A percentile compares a stretch with the other conserved stretches of the same genome.
Evolutionary conservation across 2,329 filamentous ascomycete genomes (phyloP).

Genomic region (Claviceps lovelessii): DNA sequence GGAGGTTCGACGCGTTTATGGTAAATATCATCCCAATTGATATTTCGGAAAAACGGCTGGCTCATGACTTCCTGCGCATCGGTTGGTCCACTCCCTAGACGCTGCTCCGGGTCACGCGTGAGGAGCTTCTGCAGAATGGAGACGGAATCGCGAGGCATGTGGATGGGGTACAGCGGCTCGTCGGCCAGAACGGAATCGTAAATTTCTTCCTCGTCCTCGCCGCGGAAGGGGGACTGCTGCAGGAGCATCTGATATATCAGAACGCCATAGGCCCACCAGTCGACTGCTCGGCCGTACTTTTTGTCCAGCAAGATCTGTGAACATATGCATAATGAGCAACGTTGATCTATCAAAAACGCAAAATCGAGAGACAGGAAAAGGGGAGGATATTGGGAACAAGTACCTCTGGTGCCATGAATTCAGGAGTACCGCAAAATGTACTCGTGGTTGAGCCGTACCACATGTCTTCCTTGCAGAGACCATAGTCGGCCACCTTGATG

Average conservation of each 20-base stretch:
- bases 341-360: neutral
- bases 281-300: slow-evolving; percentile 92
- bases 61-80: slow-evolving; percentile 98
- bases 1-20: slow-evolving; percentile 83
- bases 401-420: slow-evolving; percentile 98
- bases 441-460: slow-evolving; percentile 96
- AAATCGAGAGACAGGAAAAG: neutral
- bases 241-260: slow-evolving; percentile 99
- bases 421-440: slow-evolving; percentile 98
- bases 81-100: slow-evolving; percentile 84
- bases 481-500: slow-evolving; percentile 97
- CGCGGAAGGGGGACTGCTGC: slow-evolving; percentile 95
- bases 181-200: slow-evolving; percentile 97
- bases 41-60: slow-evolving; percentile 93
- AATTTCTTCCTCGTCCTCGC: slow-evolving; percentile 97
- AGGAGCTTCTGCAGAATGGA: slow-evolving; percentile 95
- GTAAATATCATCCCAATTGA: slow-evolving; percentile 98
- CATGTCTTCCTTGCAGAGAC: slow-evolving; percentile 99
- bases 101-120: slow-evolving; percentile 84
- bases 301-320: slow-evolving; percentile 83
- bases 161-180: slow-evolving; percentile 92
- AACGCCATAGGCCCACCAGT: slow-evolving; percentile 99
- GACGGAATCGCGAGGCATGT: slow-evolving; percentile 96
- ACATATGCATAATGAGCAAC: neutral
- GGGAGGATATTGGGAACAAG: neutral